A percentile compares a stretch with the other conserved stretches of the same genome.
These are phyloP conservation scores for Medicago arabica DNA, from an alignment of 306 rosid species.

Conservation along the genomic window DNA sequence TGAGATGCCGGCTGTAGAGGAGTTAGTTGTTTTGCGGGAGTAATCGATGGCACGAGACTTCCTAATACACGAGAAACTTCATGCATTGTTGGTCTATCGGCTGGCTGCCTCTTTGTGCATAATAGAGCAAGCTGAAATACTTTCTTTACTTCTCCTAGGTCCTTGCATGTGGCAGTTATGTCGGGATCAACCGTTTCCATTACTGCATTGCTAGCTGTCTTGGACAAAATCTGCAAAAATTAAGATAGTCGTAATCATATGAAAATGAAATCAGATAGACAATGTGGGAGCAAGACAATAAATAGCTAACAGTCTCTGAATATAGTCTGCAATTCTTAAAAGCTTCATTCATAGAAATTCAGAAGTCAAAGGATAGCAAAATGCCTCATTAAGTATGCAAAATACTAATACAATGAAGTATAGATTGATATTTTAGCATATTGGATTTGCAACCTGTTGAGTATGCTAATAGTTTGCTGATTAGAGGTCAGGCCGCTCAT, in stretches of 20 bases:
- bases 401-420: background rate
- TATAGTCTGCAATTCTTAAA: background rate
- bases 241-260: background rate
- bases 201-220: slow-evolving; percentile 81
- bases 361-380: background rate
- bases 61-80: slow-evolving; percentile 80
- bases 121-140: slow-evolving; percentile 85
- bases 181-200: slow-evolving; percentile 94
- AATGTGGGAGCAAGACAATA: slow-evolving; percentile 3
- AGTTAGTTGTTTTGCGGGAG: slow-evolving; percentile 40
- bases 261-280: slow-evolving; percentile 12
- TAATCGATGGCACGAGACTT: slow-evolving; percentile 54
- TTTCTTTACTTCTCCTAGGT: slow-evolving; percentile 82
- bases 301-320: background rate
- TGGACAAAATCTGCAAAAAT: slow-evolving; percentile 72
- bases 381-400: background rate
- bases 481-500: background rate
- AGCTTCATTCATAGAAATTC: slow-evolving; percentile 9
- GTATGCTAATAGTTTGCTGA: background rate
- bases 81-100: slow-evolving; percentile 88
- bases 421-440: background rate
- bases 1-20: slow-evolving; percentile 38
- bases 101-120: slow-evolving; percentile 81
- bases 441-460: background rate
- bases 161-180: slow-evolving; percentile 77